A percentile compares a stretch with the other conserved stretches of the same genome.
These are phyloP conservation scores for Aspergillus latus DNA, from an alignment of 2,329 filamentous ascomycete species.

Conservation along the genomic window DNA sequence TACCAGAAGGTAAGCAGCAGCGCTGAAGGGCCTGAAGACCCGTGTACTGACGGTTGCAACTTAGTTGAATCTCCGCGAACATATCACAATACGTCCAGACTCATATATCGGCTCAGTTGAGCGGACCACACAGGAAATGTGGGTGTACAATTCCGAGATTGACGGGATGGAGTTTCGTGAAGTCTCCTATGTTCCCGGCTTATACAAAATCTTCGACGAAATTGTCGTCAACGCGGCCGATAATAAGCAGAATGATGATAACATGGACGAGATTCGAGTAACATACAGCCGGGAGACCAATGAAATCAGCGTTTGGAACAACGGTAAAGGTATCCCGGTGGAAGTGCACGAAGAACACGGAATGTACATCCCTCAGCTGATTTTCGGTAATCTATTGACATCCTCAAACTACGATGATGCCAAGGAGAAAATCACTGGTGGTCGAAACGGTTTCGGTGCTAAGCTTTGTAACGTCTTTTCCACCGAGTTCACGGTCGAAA, in stretches of 20 bases:
- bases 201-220: constrained; percentile 99
- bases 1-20: constrained; percentile 70
- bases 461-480: constrained; percentile 99
- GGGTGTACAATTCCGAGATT: constrained; percentile 87
- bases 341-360: constrained; percentile 91
- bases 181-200: constrained; percentile 82
- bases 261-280: constrained; percentile 86
- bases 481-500: constrained; percentile 85
- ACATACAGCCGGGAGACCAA: constrained; percentile 77
- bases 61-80: constrained; percentile 81
- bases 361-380: constrained; percentile 93
- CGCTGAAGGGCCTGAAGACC: not conserved
- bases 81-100: constrained; percentile 96
- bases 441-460: constrained; percentile 95
- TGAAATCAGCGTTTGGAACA: constrained; percentile 91
- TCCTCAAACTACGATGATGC: constrained; percentile 97
- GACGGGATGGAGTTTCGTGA: constrained; percentile 83
- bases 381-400: constrained; percentile 92
- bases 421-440: constrained; percentile 92
- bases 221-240: constrained; percentile 98
- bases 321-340: constrained; percentile 91
- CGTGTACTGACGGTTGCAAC: not conserved
- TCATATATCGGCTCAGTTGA: constrained; percentile 98
- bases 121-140: constrained; percentile 82
- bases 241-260: constrained; percentile 89